Evolutionary conservation across 2,329 filamentous ascomycete genomes (phyloP), one percentile per base, ranked within the genome.

Genomic region (Apiospora pterosperma): DNA sequence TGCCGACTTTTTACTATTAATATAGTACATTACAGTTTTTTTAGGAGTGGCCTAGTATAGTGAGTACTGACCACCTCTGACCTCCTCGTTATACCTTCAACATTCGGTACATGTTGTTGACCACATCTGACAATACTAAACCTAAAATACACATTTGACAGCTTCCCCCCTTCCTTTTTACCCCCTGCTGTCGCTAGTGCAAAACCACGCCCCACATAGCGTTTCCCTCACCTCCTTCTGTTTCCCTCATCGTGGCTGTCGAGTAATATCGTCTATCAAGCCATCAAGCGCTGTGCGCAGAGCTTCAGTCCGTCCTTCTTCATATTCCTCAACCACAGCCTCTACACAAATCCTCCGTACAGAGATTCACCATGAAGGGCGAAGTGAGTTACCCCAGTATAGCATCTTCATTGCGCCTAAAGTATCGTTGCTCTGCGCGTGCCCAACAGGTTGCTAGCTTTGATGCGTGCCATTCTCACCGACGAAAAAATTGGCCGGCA

Each of bases 311-410:
- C 16, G 34, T 44, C 38, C 25, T n/a, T 25, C 61, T 55, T 63
- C 52, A 39, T 28, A 59, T 36, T 39, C 21, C 38, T 52, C 25
- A 36, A 6, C 21, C 11, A 34, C 23, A 21, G 36, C 38, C 21
- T 34, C 23, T 19, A 23, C 23, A 7, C 39, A 5, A 19, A 62
- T 23, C 23, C n/a, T 19, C 31, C 23, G 21, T n/a, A 25, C 28
- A 28, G 31, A 31, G 25, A 70, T 69, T 69, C 76, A 84, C 69
- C 73, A 85, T 85, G 84, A 85, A 85, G 81, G 84, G 83, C 78
- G 84, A 85, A 81, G 84, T 85, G 76, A 76, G 83, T 78, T 48
- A 38, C 55, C 42, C 38, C 39, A 61, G 62, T 41, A 14, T 60
- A 36, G 31, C 59, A n/a, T 61, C 66, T 70, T 64, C 61, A 44